Evolutionary conservation across 139 green algal genomes (phyloP), one percentile per base, ranked within the genome.

Genomic region (Tetradesmus obliquus): DNA sequence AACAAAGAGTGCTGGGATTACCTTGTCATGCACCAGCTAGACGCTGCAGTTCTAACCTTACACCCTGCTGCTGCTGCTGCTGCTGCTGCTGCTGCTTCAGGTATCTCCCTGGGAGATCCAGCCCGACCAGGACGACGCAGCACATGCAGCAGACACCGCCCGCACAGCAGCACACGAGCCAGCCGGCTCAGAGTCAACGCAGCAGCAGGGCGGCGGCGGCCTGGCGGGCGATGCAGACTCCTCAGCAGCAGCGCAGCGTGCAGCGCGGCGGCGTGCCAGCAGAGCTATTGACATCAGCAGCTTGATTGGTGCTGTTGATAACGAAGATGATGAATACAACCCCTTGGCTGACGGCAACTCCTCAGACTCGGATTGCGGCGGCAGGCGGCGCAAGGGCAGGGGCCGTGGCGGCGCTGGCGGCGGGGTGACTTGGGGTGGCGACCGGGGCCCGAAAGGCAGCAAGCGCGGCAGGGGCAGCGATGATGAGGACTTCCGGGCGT

Each of bases 101-200:
- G 94, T 99, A 53, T 96, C 94, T 66, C 96, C 97, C 53, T 99
- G 97, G 97, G 96, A 98, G 91, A 93, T 99, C 7, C 96, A 99
- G 92, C 79, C 94, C 9, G 97, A 98, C 86, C 96, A 95, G 3
- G 96, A 98, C 32, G 96, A 97, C 58, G 86, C 86, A 54, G 92
- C 95, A 71, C 86, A 82, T 89, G 20, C 58, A 69, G 80, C 55
- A 24, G 32, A 89, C 94, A 58, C 93, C 96, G 88, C 93, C 93
- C 3, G 81, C 69, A 88, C 94, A 58, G 94, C 96, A 91, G 95
- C 93, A 5, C 66, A 88, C 32, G 94, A 93, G 74, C 87, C 94
- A 13, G 55, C 92, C 22, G 80, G 87, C 9, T 93, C 93, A 57
- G 90, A 90, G 76, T 86, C 83, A 20, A 62, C 66, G 85, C 90